Conservation (phyloP, 2,329 filamentous ascomycete genomes). For the Phaeosphaeriaceae sp. region DNA sequence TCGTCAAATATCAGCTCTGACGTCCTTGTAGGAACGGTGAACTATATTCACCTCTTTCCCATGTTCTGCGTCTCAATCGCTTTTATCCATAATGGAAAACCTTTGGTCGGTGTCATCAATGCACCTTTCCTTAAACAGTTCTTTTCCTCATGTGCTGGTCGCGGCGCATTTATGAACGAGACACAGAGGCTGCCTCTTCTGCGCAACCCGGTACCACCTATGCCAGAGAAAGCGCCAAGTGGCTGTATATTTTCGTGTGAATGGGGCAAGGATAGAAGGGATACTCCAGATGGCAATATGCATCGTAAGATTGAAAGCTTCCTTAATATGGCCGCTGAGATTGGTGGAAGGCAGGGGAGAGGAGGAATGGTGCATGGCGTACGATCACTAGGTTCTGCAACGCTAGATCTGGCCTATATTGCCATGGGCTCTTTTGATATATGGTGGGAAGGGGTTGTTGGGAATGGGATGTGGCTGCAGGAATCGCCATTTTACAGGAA, state of each 20-base stretch:
- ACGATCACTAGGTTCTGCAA: conserved; percentile 73
- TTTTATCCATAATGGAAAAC: conserved; percentile 65
- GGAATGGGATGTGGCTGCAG: conserved; percentile 84
- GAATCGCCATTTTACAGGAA: conserved; percentile 74
- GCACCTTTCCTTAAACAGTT: conserved; percentile 73
- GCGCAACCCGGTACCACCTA: conserved; percentile 65
- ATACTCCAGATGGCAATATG: conserved; percentile 70
- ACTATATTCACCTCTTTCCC: conserved; percentile 80
- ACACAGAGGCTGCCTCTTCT: conserved; percentile 68
- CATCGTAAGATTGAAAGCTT: conserved; percentile 76
- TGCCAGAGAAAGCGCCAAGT: conserved; percentile 69
- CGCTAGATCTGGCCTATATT: conserved; percentile 75
- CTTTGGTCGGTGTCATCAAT: conserved; percentile 73
- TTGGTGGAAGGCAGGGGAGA: conserved; percentile 66
- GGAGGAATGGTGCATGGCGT: conserved; percentile 83
- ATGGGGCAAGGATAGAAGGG: conserved; percentile 79
- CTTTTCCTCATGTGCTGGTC: conserved; percentile 70
- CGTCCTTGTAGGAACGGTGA: conserved; percentile 66
- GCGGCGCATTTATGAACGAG: conserved; percentile 73
- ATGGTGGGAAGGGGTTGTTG: conserved; percentile 86
- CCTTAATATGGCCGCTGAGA: conserved; percentile 74
- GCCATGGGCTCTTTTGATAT: conserved; percentile 79
- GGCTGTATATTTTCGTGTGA: conserved; percentile 77
- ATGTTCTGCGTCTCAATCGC: conserved; percentile 83
- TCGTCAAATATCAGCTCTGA: conserved; percentile 2